Base-by-base conservation (phyloP, 2,329 filamentous ascomycete genomes). In the Ophiostoma populinum region DNA sequence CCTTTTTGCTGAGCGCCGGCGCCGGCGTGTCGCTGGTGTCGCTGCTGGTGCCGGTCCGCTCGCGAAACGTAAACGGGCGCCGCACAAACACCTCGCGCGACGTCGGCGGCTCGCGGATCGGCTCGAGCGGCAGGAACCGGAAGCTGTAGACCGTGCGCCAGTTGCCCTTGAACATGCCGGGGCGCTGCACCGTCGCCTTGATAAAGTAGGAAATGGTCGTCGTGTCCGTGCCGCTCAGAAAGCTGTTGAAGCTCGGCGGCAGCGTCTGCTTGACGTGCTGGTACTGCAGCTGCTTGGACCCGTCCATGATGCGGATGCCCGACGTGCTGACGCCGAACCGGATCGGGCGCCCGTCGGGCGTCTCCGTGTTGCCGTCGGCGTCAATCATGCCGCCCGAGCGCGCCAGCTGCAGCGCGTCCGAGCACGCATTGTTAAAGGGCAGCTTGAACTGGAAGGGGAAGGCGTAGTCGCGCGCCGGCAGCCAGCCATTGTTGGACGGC, bases 141-240 rank as follows among this genome's bases (percentile, higher is more conserved):
- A 94, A 78, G 24, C 75, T 72, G 24, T 65, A 49, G 42, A 69
- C 60, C 43, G 65, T 63, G 15, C 86, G 66, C 54, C 83, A 80
- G 48, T 94, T 94, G 56, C 93, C 85, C 51, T 87, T 87, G 55
- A 92, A 82, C 40, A 94, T 66, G 11, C 80, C 76, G 0, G 85
- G 83, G n/a, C 85, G 67, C 48, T 85, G 81, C 6, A 95, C 75
- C 0, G 90, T 95, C n/a, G 80, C 83, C 54, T 98, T 98, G 51
- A 95, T 67, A 51, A 81, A 98, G 56, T 98, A 98, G 45, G 76
- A 70, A 40, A 95, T 86, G 55, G 93, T 85, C 16, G 86, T 87
- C 53, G 86, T 74, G 21, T 77, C 78, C 0, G 82, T 81, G 45
- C 90, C 85, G 3, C 83, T 83, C n/a, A 70, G 80, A 45, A 90